Evolutionary conservation across 2,329 filamentous ascomycete species (phyloP), one percentile per base, ranked within the genome.

Genomic region (Plectosphaerella plurivora): DNA sequence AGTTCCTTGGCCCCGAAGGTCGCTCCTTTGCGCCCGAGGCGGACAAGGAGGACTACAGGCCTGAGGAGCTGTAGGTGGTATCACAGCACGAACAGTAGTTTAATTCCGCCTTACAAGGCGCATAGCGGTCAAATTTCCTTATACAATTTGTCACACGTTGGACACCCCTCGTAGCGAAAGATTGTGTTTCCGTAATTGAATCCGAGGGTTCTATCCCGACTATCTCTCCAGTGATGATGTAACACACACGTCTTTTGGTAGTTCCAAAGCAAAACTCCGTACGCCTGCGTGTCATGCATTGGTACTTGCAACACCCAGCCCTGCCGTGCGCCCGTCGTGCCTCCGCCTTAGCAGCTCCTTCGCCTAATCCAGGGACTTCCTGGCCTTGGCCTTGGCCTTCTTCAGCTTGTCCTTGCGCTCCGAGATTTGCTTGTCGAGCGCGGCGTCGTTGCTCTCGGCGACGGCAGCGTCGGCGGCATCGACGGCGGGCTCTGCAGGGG

Each of bases 1-100:
- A 82, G 59, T 91, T 83, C 62, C 88, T 88, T 63, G 84, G 86
- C 3, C 78, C 78, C 0, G 65, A 67, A 51, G 70, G 70, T 51
- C 71, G 69, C 61, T 66, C 60, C 44, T 74, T 73, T 46, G 46
- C 49, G 33, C 53, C 63, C 4, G 63, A 63, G 49, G 41, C 41
- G 7, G 41, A 12, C n/a, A 20, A 44, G 37, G 18, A 18, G 16
- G 41, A 44, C 22, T 56, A 60, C 54, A 57, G 59, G 25, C 57
- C 63, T 10, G 66, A 65, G 48, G 74, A 77, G 60, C 61, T 76
- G 53, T 76, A 65, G 28, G 28, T 33, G 8, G 28, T 22, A 22
- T 22, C 22, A 22, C 22, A 22, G 22, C 22, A 22, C 22, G 22
- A 5, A 5, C 22, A 10, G 16, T 20, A 20, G 6, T 45, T 45